Evolutionary conservation across 1,139 yeast species (phyloP), one percentile per base, ranked within the genome.

Genomic region (Blastobotrys persicus): DNA sequence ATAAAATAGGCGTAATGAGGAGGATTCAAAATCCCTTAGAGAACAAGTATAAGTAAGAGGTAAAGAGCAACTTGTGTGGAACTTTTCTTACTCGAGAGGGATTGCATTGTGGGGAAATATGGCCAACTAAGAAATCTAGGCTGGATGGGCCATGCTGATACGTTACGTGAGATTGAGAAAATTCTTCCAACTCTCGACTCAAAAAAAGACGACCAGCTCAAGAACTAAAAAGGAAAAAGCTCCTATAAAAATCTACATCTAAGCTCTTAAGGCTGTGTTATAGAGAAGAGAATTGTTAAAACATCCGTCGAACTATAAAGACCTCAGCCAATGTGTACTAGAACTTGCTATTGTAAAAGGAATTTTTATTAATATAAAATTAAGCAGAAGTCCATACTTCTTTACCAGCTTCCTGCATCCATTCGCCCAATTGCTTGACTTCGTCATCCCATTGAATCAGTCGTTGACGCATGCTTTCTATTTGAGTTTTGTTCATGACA

Each of bases 401-500:
- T 55, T 74, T 71, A 46, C 89, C 89, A 41, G 77, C 72, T 11
- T 65, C 67, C 50, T 76, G 79, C 73, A 82, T 79, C 73, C 77
- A 80, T 31, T 68, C 65, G 45, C 86, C 85, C 59, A 92, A 76
- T 42, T 75, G 73, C 44, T 78, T 77, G 35, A 91, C 96, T 59
- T 82, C 83, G 49, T 68, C 68, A 60, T 86, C 85, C 98, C 98
- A 92, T 48, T 75, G 77, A 32, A 76, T 76, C 63, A 92, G 77
- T 61, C 88, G 85, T 53, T 77, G 76, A 59, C 81, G 81, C 85
- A 92, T 88, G 50, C 78, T 77, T 50, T 76, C 79, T 53, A 91
- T 87, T 73, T 92, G 98, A 45, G 78, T 79, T 59, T 75, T 77
- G 64, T 88, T 88, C 76, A 92, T 83, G 49, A 89, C 88, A 63